Percentiles rank a stretch among this genome's conserved stretches.
Evolutionary conservation across 345 rosid species (phyloP).

Genomic region (Melaleuca quinquenervia): DNA sequence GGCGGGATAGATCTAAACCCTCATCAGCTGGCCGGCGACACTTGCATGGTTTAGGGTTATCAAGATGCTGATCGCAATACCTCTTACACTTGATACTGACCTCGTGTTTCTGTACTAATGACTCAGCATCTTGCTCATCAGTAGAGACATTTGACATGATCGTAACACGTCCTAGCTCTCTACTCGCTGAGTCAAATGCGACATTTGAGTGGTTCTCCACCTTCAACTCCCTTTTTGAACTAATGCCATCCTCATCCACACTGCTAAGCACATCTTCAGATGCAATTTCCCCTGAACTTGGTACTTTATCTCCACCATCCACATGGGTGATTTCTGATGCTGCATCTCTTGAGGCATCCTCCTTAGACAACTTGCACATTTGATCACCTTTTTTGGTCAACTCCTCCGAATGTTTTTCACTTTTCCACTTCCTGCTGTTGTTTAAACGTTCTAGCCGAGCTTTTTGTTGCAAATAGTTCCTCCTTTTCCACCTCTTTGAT

Average conservation of each 20-base stretch:
- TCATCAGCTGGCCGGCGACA: slow-evolving; percentile 40
- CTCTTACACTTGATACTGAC: slow-evolving; percentile 46
- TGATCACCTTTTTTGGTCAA: slow-evolving; percentile 19
- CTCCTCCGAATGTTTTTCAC: slow-evolving; percentile 43
- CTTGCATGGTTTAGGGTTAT: slow-evolving; percentile 91
- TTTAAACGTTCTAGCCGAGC: slow-evolving; percentile 90
- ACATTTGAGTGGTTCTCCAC: slow-evolving; percentile 17
- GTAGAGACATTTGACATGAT: slow-evolving; percentile 31
- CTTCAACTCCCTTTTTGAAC: slow-evolving; percentile 13
- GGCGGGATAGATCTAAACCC: slow-evolving; percentile 29
- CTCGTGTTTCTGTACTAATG: slow-evolving; percentile 30
- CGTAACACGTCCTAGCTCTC: slow-evolving; percentile 15
- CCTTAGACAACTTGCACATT: slow-evolving; percentile 13
- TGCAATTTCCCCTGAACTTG: slow-evolving; percentile 19
- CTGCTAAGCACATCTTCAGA: slow-evolving; percentile 19
- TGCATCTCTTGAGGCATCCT: slow-evolving; percentile 18
- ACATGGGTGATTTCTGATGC: slow-evolving; percentile 21
- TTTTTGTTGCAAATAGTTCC: slow-evolving; percentile 63
- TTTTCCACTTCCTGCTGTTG: slow-evolving; percentile 91
- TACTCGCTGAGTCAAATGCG: slow-evolving; percentile 13
- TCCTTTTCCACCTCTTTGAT: slow-evolving; percentile 89
- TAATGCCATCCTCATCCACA: slow-evolving; percentile 27
- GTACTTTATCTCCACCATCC: slow-evolving; percentile 29
- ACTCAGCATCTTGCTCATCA: slow-evolving; percentile 30
- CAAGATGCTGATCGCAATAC: slow-evolving; percentile 54